Evolutionary conservation across 2,329 filamentous ascomycete genomes (phyloP).

Genomic region (Nigrograna mackinnonii): DNA sequence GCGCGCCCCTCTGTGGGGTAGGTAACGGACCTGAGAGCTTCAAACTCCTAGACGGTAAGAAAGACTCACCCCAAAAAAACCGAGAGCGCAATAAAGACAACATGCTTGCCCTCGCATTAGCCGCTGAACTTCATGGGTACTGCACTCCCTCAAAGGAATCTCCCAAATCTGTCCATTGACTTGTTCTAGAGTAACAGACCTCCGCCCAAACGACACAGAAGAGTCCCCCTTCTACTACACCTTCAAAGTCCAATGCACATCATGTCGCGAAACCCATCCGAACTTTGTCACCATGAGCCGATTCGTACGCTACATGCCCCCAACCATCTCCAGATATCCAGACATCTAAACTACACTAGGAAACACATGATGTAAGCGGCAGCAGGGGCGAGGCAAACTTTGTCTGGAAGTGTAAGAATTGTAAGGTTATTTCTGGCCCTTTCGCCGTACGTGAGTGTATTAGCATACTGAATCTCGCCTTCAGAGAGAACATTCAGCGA

Average conservation of each 20-base stretch:
- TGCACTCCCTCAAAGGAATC: neutral
- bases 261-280: conserved; percentile 86
- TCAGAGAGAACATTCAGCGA: conserved; percentile 82
- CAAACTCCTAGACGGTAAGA: neutral
- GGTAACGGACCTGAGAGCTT: neutral
- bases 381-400: conserved; percentile 97
- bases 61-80: neutral
- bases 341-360: conserved; percentile 64
- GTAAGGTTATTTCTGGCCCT: conserved; percentile 67
- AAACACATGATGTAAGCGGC: conserved; percentile 86
- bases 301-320: too few relatives aligned
- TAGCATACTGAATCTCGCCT: conserved; percentile 8
- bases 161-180: neutral
- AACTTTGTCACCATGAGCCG: conserved; percentile 87
- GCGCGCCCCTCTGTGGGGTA: too few relatives aligned
- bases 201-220: conserved; percentile 80
- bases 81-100: too few relatives aligned
- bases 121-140: conserved; percentile 42
- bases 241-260: conserved; percentile 98
- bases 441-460: neutral
- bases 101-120: conserved; percentile 43
- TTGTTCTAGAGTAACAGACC: conserved; percentile 75
- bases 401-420: conserved; percentile 99
- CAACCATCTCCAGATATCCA: conserved; percentile 40
- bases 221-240: conserved; percentile 93